These are phyloP conservation scores for Solanum infundibuliforme DNA, from an alignment of 257 asterid genomes.

Conservation along the genomic window DNA sequence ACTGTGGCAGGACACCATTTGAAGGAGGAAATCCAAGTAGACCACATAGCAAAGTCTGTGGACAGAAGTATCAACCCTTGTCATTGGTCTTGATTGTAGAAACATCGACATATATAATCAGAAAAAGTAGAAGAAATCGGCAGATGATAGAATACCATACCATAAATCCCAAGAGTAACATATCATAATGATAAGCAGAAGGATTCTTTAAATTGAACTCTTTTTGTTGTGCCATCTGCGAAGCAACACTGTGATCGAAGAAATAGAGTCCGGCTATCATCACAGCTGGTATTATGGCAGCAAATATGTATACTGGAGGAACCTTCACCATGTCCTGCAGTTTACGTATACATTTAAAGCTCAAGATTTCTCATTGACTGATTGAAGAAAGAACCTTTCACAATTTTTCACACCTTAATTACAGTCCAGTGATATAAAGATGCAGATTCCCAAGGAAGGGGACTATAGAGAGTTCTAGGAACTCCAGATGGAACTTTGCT, in stretches of 20 bases:
- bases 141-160: conserved; percentile 7
- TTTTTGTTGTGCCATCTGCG: conserved; percentile 51
- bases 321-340: conserved; percentile 50
- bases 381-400: neutral
- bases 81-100: neutral
- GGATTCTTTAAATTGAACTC: conserved; percentile 59
- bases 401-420: neutral
- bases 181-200: conserved; percentile 46
- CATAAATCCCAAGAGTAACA: conserved; percentile 48
- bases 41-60: conserved; percentile 49
- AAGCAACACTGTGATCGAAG: conserved; percentile 59
- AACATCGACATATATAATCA: neutral
- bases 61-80: neutral
- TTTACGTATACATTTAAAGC: neutral
- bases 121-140: neutral
- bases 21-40: conserved; percentile 57
- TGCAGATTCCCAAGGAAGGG: conserved; percentile 8
- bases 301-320: conserved; percentile 31
- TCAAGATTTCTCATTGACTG: neutral
- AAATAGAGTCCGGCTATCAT: conserved; percentile 55
- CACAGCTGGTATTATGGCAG: conserved; percentile 41
- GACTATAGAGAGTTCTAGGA: conserved; percentile 6
- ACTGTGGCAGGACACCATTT: conserved; percentile 60
- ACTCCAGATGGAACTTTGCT: conserved; percentile 2
- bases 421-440: conserved; percentile 6